phyloP scores from a whole-genome alignment of 2,329 filamentous ascomycete genomes.

The Cordyceps javanica region DNA sequence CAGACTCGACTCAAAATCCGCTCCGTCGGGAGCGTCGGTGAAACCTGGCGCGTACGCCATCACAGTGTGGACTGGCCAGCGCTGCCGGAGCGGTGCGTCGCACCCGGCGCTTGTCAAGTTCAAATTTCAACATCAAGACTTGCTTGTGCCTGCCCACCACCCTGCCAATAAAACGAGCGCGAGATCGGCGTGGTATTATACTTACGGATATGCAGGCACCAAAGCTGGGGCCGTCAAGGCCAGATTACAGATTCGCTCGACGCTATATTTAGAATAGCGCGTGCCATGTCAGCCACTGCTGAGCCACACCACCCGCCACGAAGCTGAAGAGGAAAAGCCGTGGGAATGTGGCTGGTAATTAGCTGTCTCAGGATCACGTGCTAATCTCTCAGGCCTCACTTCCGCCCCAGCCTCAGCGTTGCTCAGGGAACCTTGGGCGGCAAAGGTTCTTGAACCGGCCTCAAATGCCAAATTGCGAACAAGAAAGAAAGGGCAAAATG shows the following conservation, averaged over 20 bases:
- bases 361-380: slow-evolving; percentile 1
- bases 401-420: not conserved
- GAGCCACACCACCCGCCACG: not conserved
- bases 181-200: too few species aligned
- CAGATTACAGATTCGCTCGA: not conserved
- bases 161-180: too few species aligned
- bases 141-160: too few species aligned
- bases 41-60: too few species aligned
- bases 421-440: not conserved
- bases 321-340: not conserved
- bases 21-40: too few species aligned
- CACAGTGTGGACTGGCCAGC: too few species aligned
- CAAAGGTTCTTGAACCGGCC: not conserved
- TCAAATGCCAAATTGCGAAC: not conserved
- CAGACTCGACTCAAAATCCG: too few species aligned
- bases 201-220: too few species aligned
- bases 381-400: not conserved
- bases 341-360: not conserved
- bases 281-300: not conserved
- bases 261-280: not conserved
- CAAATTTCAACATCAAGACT: too few species aligned
- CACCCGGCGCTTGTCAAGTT: too few species aligned
- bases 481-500: not conserved
- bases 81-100: too few species aligned
- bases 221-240: too few species aligned